Base-by-base conservation (phyloP, 1,284 basidiomycete genomes). In the Irpex sp. region DNA sequence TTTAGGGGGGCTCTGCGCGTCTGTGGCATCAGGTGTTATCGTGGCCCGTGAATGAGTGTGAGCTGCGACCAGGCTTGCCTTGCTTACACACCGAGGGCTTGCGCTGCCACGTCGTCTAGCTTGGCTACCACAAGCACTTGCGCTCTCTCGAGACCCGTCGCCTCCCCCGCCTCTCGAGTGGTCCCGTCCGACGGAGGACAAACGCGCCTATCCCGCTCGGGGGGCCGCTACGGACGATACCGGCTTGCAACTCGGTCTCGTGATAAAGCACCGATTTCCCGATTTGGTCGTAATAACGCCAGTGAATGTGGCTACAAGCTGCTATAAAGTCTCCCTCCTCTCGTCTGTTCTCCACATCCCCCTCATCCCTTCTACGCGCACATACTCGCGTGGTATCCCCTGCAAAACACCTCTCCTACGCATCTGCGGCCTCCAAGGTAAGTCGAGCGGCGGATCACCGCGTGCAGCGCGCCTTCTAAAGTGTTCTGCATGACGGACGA, bases 191-290 rank as follows among this genome's bases (percentile, higher is more conserved):
- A 56, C 54, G 54, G 54, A 56, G 54, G 26, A 56, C 54, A 56
- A 26, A 34, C 54, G 38, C 60, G 36, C 60, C 40, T 55, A 34
- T 64, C 58, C 65, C 65, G 62, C 60, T 56, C 65, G 65, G 65
- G 60, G 63, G 63, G 60, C 65, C 65, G 65, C 55, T 49, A 60
- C 65, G 65, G 65, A 64, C 65, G 56, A 64, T 60, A 64, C 63
- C 65, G 65, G 65, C 62, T 13, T 26, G 60, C 56, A 44, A 4
- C 7, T 34, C 19, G 52, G 65, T 61, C 63, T 60, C 65, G 65
- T 64, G 63, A 62, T 62, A 59, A 52, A 54, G 57, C 58, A 56
- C 40, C 51, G 54, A 57, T 62, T 64, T 34, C 64, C 64, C 56
- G 26, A 62, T 62, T 60, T 34, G 64, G 64, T n/a, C 15, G 21